Evolutionary conservation across 73 alveolate genomes (phyloP).

Genomic region (Paramecium biaurelia): DNA sequence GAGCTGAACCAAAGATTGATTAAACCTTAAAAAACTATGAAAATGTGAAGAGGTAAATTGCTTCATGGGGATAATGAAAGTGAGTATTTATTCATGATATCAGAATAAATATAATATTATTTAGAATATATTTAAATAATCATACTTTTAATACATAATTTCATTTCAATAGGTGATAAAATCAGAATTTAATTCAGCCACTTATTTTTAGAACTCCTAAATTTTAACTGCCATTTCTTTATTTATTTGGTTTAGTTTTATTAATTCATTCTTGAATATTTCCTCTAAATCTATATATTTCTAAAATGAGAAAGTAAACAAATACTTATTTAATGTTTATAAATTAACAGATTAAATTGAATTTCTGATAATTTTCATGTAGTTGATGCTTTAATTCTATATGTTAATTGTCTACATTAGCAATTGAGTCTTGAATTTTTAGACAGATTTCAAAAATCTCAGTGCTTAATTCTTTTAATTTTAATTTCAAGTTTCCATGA

Average conservation of each 20-base stretch:
- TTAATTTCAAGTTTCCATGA: neutral
- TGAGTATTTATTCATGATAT: neutral
- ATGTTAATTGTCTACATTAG: neutral
- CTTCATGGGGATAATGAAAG: conserved; percentile 42
- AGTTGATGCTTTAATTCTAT: neutral
- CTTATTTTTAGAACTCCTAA: neutral
- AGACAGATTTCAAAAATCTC: neutral
- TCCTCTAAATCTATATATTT: neutral
- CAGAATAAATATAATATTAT: neutral
- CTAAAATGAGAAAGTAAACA: neutral
- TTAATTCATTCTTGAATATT: neutral
- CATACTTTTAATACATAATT: neutral
- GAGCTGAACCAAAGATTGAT: conserved; percentile 32
- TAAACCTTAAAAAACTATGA: conserved; percentile 23
- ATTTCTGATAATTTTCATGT: neutral
- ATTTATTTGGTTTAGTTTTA: neutral
- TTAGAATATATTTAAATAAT: neutral
- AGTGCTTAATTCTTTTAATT: neutral
- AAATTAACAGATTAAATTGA: neutral
- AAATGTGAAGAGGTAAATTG: neutral
- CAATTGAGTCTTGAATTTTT: neutral
- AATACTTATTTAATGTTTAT: neutral
- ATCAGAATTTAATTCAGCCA: neutral
- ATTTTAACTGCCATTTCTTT: neutral
- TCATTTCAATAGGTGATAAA: neutral